These are phyloP conservation scores for Cutaneotrichosporon cutaneum DNA, from an alignment of 1,284 basidiomycete genomes.

Conservation along the genomic window DNA sequence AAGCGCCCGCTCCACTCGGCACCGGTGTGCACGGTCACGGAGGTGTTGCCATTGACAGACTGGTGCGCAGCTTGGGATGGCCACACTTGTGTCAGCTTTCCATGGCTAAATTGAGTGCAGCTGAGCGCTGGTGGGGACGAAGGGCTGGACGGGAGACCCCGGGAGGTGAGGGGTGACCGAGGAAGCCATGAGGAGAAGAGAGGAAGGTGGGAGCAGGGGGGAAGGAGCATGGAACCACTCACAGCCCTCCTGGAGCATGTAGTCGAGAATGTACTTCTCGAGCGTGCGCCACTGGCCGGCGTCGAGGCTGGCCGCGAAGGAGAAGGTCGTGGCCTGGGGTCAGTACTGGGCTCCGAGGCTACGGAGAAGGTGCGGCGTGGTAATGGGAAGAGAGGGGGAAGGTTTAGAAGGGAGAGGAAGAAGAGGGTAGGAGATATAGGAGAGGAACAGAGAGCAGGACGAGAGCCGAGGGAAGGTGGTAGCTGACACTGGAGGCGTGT, in stretches of 20 bases:
- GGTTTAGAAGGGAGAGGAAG: not conserved
- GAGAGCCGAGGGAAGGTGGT: not conserved
- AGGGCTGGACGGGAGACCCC: not conserved
- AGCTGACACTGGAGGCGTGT: not conserved
- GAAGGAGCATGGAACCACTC: not conserved
- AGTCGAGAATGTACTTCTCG: constrained; percentile 11
- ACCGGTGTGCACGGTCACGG: constrained; percentile 5
- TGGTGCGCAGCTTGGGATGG: not conserved
- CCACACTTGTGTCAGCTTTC: not conserved
- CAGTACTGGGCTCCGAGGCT: not conserved
- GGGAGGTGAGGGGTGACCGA: too few species aligned
- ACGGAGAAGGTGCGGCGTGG: not conserved
- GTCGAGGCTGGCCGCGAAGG: constrained; percentile 4
- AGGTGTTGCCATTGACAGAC: not conserved
- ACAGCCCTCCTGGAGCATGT: constrained; percentile 16
- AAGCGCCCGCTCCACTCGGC: constrained; percentile 11
- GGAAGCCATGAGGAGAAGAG: too few species aligned
- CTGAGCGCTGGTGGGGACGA: too few species aligned
- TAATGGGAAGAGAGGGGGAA: too few species aligned
- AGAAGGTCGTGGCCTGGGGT: constrained; percentile 10
- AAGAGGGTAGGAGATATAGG: not conserved
- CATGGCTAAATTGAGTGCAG: too few species aligned
- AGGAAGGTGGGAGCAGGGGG: not conserved
- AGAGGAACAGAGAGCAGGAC: not conserved
- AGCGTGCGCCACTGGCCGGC: constrained; percentile 9